Evolutionary conservation across 2,329 filamentous ascomycete species (phyloP).

Genomic region (Fusarium oxysporum): DNA sequence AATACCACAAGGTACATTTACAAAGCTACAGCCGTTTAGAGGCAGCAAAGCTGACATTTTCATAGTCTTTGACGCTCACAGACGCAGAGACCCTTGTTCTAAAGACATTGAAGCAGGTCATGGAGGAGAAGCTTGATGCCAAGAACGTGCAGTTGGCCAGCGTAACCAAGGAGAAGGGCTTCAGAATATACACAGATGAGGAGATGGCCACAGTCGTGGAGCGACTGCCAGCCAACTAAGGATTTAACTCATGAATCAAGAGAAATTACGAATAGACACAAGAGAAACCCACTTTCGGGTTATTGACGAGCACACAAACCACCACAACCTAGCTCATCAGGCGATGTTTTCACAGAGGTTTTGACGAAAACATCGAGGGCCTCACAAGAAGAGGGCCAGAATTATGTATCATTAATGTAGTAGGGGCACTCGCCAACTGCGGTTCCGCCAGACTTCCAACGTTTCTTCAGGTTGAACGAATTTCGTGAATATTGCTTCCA

Average conservation of each 20-base stretch:
- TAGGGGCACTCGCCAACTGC: conserved; percentile 35
- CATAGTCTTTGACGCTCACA: conserved; percentile 83
- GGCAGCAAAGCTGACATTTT: conserved; percentile 4
- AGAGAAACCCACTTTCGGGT: conserved; percentile 29
- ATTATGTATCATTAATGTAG: conserved; percentile 50
- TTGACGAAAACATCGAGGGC: conserved; percentile 14
- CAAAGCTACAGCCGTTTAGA: neutral
- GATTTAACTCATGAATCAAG: conserved; percentile 27
- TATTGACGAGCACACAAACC: conserved; percentile 20
- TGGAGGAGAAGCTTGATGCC: conserved; percentile 99
- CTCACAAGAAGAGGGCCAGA: conserved; percentile 14
- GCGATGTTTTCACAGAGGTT: conserved; percentile 22
- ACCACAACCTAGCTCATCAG: neutral
- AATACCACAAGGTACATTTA: conserved; percentile 85
- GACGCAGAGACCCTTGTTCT: conserved; percentile 96
- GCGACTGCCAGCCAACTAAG: conserved; percentile 76
- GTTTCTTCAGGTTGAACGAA: neutral
- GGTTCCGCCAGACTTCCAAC: conserved; percentile 23
- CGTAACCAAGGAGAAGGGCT: conserved; percentile 97
- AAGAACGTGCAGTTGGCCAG: conserved; percentile 99
- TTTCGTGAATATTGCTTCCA: neutral
- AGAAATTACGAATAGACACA: conserved; percentile 40
- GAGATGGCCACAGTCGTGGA: conserved; percentile 96
- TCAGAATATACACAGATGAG: conserved; percentile 97
- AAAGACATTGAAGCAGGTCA: conserved; percentile 99